Evolutionary conservation across 73 alveolate species (phyloP), one percentile per base, ranked within the genome.

Genomic region (Paramecium pentaurelia): DNA sequence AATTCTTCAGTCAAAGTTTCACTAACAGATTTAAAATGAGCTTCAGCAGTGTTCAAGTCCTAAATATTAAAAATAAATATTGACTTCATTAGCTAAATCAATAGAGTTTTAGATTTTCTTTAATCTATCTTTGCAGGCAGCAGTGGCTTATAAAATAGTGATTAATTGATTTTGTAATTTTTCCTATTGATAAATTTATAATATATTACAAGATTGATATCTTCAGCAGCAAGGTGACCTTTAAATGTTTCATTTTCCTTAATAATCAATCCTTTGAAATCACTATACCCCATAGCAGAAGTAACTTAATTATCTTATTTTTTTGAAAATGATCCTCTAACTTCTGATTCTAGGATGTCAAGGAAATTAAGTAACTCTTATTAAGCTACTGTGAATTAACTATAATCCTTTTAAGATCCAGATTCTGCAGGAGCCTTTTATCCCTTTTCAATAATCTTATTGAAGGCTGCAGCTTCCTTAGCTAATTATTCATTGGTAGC

Each of bases 261-360:
- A 28, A 6, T 9, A 11, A 80, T 80, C 49, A 80, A 80, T 47
- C 91, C 91, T 47, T 80, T 80, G 77, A 45, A 80, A 22, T 80
- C 91, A 44, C 75, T 80, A n/a, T 45, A 80, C 8, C 91, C 91
- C 91, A 80, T 80, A 47, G 91, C 91, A 25, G 91, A 80, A 5
- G 16, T 80, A 18, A 80, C 91, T 44, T 80, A 22, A 47, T 80
- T 47, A 11, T 80, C 91, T 44, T 80, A 22, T 25, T 32, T 49
- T 18, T 45, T 80, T 42, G 91, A 47, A 27, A 80, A 80, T 3
- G 91, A 40, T 80, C 91, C 91, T 27, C 45, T 80, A n/a, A 80
- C 91, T 80, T 80, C 91, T 38, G 45, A 11, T 49, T 80, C 91
- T 12, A 80, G 58, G 22, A 32, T 28, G 18, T 80, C 91, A 22